Percentiles rank a stretch among this genome's conserved stretches.
Evolutionary conservation across 768 basidiomycete species (phyloP).

Genomic region (Podaxis rugospora): DNA sequence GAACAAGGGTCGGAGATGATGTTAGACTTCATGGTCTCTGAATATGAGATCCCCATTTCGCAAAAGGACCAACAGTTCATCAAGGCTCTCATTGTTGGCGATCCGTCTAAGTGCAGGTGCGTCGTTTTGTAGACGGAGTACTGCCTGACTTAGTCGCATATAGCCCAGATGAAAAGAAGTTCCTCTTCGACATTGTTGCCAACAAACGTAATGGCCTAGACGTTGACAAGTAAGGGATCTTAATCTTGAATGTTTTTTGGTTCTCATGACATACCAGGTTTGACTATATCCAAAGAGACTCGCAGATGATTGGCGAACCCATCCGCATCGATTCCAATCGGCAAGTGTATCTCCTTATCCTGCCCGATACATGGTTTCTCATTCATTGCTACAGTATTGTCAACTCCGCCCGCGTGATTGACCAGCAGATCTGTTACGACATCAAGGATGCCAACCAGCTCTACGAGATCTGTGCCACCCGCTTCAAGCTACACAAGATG

Average conservation of each 20-base stretch:
- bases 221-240: conserved; percentile 67
- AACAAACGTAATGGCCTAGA: conserved; percentile 81
- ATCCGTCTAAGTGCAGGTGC: conserved; percentile 46
- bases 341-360: conserved; percentile 26
- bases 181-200: conserved; percentile 82
- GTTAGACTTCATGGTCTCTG: conserved; percentile 63
- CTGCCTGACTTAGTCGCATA: neutral
- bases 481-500: conserved; percentile 78
- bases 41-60: conserved; percentile 47
- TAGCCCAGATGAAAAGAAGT: conserved; percentile 53
- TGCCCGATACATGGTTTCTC: neutral
- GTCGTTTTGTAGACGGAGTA: conserved; percentile 18
- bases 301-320: conserved; percentile 64
- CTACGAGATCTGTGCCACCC: conserved; percentile 66
- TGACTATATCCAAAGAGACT: conserved; percentile 79
- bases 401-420: conserved; percentile 68
- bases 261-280: conserved; percentile 40
- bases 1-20: conserved; percentile 82
- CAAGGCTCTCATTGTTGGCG: conserved; percentile 76
- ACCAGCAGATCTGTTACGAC: conserved; percentile 73
- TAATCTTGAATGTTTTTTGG: neutral
- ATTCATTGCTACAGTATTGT: conserved; percentile 47
- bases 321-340: conserved; percentile 44
- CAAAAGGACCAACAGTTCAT: conserved; percentile 53
- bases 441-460: conserved; percentile 79